These are phyloP conservation scores for Plantago elongata DNA, from an alignment of 257 asterid species.

Conservation along the genomic window DNA sequence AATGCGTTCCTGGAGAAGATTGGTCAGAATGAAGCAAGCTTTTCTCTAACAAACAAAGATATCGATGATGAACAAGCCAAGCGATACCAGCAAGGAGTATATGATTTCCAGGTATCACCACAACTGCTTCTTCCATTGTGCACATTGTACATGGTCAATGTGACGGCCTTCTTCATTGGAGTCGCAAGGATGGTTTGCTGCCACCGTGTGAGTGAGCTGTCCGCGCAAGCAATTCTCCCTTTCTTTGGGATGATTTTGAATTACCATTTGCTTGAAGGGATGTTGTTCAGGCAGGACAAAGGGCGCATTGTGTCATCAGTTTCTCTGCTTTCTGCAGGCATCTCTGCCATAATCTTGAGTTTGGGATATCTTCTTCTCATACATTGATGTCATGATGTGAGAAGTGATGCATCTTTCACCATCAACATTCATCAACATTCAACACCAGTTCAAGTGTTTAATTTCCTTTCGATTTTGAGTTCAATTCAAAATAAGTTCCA, in stretches of 20 bases:
- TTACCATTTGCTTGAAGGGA: constrained; percentile 58
- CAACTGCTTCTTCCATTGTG: constrained; percentile 44
- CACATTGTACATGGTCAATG: constrained; percentile 38
- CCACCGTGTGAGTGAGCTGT: constrained; percentile 22
- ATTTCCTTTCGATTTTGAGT: no score
- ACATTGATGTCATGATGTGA: no score
- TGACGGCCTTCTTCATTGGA: constrained; percentile 37
- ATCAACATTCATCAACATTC: no score
- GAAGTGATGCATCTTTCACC: no score
- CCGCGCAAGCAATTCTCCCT: constrained; percentile 35
- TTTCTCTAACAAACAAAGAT: constrained; percentile 54
- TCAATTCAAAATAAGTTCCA: no score
- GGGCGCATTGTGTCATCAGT: constrained; percentile 34
- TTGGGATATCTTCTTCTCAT: constrained; percentile 24
- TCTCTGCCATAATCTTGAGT: constrained; percentile 15
- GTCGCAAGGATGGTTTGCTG: constrained; percentile 18
- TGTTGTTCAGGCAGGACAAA: constrained; percentile 50
- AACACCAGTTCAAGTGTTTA: no score
- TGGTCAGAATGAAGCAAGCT: constrained; percentile 47
- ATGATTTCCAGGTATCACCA: constrained; percentile 47
- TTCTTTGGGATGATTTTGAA: constrained; percentile 38
- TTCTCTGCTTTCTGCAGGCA: constrained; percentile 22
- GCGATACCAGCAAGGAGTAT: constrained; percentile 42
- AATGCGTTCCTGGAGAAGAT: constrained; percentile 35
- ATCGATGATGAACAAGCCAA: constrained; percentile 39